These are phyloP conservation scores for Colletotrichum godetiae DNA, from an alignment of 2,329 filamentous ascomycete species.

Conservation along the genomic window DNA sequence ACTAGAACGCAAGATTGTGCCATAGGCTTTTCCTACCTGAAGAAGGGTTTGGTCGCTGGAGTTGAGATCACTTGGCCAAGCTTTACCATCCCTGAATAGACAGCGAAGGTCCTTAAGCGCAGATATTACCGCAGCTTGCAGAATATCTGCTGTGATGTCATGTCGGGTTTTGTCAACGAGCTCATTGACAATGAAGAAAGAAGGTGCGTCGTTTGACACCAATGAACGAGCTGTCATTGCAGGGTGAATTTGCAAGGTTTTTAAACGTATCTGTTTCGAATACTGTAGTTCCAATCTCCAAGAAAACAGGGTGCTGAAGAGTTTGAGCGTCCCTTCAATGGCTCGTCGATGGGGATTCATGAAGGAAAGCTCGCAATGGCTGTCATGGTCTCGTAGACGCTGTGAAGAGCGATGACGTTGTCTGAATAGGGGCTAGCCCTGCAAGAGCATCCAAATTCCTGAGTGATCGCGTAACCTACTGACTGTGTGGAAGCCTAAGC, in stretches of 20 bases:
- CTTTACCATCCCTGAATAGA: neutral
- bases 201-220: neutral
- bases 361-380: neutral
- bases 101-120: neutral
- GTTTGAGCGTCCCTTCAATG: neutral
- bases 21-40: neutral
- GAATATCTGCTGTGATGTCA: neutral
- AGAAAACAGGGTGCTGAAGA: neutral
- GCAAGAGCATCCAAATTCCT: neutral
- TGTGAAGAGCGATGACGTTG: too few relatives aligned
- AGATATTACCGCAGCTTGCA: too few relatives aligned
- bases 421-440: neutral
- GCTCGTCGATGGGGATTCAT: neutral
- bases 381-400: neutral
- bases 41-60: accelerated
- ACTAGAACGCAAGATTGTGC: neutral
- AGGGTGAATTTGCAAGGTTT: too few relatives aligned
- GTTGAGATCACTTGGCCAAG: neutral
- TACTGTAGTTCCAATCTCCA: neutral
- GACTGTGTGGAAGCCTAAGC: neutral
- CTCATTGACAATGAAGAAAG: neutral
- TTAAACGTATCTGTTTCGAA: too few relatives aligned
- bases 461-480: neutral
- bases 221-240: neutral
- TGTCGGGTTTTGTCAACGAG: neutral